A percentile compares a stretch with the other conserved stretches of the same genome.
These are phyloP conservation scores for Pulveroboletus sp. DNA, from an alignment of 768 basidiomycete species.

Conservation along the genomic window DNA sequence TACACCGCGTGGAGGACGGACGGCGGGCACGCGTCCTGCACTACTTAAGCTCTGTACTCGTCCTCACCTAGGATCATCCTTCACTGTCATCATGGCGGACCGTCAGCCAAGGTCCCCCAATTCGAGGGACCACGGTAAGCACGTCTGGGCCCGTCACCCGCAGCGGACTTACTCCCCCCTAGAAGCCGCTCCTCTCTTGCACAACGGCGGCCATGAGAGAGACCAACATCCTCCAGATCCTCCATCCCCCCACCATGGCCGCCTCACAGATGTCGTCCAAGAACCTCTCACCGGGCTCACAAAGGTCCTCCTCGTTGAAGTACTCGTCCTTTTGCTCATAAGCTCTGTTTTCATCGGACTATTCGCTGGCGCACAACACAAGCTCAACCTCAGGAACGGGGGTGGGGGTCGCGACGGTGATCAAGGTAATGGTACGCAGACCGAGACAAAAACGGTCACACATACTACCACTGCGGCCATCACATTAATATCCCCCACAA, in stretches of 20 bases:
- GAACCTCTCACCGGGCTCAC: slow-evolving; percentile 82
- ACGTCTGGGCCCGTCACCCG: neutral
- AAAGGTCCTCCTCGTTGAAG: slow-evolving; percentile 71
- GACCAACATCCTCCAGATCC: slow-evolving; percentile 30
- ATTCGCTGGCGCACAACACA: slow-evolving; percentile 85
- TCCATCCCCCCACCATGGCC: slow-evolving; percentile 35
- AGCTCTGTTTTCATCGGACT: slow-evolving; percentile 89
- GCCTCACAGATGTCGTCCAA: slow-evolving; percentile 52
- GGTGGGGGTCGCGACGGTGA: slow-evolving; percentile 25
- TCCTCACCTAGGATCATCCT: slow-evolving; percentile 6
- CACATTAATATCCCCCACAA: slow-evolving; percentile 28
- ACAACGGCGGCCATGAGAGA: slow-evolving; percentile 42
- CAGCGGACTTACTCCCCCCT: slow-evolving; percentile 6
- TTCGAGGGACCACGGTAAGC: slow-evolving; percentile 53
- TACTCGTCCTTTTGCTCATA: slow-evolving; percentile 73
- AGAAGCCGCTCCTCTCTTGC: slow-evolving; percentile 67
- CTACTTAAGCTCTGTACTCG: slow-evolving; percentile 26
- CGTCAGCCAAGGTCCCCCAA: slow-evolving; percentile 53
- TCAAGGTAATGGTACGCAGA: slow-evolving; percentile 32
- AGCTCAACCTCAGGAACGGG: slow-evolving; percentile 50
- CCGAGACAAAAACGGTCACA: slow-evolving; percentile 32
- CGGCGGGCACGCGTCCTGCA: slow-evolving; percentile 25
- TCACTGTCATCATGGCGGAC: slow-evolving; percentile 48
- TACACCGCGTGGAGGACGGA: slow-evolving; percentile 24
- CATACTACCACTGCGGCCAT: slow-evolving; percentile 29